Evolutionary conservation across 371 early-diverging fungal species (phyloP), one percentile per base, ranked within the genome.

Genomic region (Choanephora cucurbitarum): DNA sequence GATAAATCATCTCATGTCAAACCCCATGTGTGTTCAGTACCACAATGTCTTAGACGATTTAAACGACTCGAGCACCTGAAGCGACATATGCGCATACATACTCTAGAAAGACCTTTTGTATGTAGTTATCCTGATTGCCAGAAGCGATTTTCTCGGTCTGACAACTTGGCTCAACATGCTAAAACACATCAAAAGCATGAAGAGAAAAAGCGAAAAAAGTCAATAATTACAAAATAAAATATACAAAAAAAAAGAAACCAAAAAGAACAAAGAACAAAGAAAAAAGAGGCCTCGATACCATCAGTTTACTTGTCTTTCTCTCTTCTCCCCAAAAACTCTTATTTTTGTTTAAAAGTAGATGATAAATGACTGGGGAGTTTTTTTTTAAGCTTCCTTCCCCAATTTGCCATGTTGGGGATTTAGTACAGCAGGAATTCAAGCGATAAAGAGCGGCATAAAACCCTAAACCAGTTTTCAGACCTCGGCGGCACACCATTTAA

Each of bases 31-130:
- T 83, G 84, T 43, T 54, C 66, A 24, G 66, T 77, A 5, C 65
- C 75, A 42, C 67, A 67, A n/a, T 84, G 84, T 48, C 74, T 72
- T 21, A 69, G 76, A n/a, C 62, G 75, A n/a, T 86, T 86, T 62
- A 93, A 93, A 64, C 81, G 94, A 6, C 77, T 84, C 43, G 94
- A 95, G 63, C 93, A 94, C 64, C 69, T 94, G 44, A 90, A 91
- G 57, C 79, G 96, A 22, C 94, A 94, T 64, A 77, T 86, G 72
- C 88, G 91, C 21, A 88, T 87, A 33, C 94, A 94, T 64, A 90
- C 89, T 14, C 79, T 86, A 61, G 86, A 86, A 52, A 79, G 83
- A 11, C 90, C 89, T 43, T 90, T 87, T 57, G 73, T 80, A 23
- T 90, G 91, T 63, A 78, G 67, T 9, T 71, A 69, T 22, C 78